Evolutionary conservation across 441 rosid genomes (phyloP), one percentile per base, ranked within the genome.

Genomic region (Mallotus japonicus): DNA sequence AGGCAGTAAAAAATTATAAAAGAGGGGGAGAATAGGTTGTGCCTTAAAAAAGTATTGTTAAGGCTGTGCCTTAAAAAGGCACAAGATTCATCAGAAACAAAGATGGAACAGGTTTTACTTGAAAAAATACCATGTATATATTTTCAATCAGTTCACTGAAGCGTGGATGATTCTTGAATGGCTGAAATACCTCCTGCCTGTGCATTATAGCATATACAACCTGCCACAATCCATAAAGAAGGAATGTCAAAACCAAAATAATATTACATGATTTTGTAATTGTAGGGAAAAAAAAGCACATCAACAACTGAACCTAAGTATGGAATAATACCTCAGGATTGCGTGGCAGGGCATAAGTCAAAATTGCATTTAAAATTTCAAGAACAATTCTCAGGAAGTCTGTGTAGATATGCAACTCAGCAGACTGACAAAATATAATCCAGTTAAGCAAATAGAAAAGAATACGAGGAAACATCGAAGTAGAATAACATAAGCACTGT

Each of bases 301-400:
- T 24, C 17, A 17, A 12, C 37, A n/a, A 19, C 15, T 40, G 37
- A 61, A 19, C 53, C 15, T 7, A 42, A 34, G 9, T 17, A 67
- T 14, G 65, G 60, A 42, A 73, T 13, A 19, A 65, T 84, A 95
- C 99, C 97, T 96, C 98, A 2, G 99, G 99, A 86, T 96, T 96
- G 69, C 92, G 90, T 19, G 99, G 97, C 60, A 96, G 83, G 61
- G 98, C 97, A 76, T 92, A 96, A 0, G 97, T 96, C 86, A 96
- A 87, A 80, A 93, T 89, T 53, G 96, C 99, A 81, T 93, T 96
- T 75, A 96, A 73, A 80, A 93, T 93, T 85, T 96, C 99, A 6
- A 96, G 91, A 79, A 96, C 99, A 72, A 92, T 93, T 81, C 99
- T 92, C 83, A 96, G 80, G 85, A 96, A 96, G 88, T 96, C 99